Conservation (phyloP, 169 alveolate species). For the Cryptosporidium meleagridis region DNA sequence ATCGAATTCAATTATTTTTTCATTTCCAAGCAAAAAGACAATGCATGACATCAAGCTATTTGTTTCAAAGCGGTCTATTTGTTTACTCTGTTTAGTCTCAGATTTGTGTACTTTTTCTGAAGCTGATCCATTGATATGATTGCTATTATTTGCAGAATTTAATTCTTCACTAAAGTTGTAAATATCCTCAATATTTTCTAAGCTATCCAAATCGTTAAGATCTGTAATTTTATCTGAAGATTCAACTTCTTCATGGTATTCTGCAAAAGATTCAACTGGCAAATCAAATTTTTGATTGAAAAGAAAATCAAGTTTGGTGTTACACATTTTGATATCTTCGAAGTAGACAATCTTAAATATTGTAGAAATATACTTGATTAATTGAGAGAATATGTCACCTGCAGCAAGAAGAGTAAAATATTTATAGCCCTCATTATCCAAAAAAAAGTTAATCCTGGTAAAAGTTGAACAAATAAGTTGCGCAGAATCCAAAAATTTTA, state of each 20-base stretch:
- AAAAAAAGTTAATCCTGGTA: conserved; percentile 1
- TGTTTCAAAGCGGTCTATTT: not conserved
- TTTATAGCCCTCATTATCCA: not conserved
- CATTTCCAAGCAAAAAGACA: conserved; percentile 22
- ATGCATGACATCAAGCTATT: conserved; percentile 25
- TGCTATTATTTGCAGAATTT: not conserved
- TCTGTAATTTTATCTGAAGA: not conserved
- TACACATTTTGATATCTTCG: not conserved
- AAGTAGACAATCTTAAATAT: not conserved
- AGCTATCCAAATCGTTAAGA: not conserved
- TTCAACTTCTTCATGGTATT: not conserved
- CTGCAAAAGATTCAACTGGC: not conserved
- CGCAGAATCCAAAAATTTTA: conserved; percentile 26
- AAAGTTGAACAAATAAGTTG: not conserved
- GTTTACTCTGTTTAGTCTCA: not conserved
- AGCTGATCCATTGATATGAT: not conserved
- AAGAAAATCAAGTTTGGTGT: not conserved
- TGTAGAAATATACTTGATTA: conserved; percentile 6
- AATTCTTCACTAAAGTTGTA: not conserved
- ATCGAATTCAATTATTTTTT: conserved; percentile 35
- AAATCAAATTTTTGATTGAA: conserved; percentile 11
- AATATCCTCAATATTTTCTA: not conserved
- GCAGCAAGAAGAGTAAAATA: conserved; percentile 38
- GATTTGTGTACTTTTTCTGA: not conserved
- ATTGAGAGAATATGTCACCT: conserved; percentile 38